Percentiles rank a stretch among this genome's conserved stretches.
phyloP scores from a whole-genome alignment of 495 filamentous ascomycete genomes.

The Tuber microsphaerosporum region DNA sequence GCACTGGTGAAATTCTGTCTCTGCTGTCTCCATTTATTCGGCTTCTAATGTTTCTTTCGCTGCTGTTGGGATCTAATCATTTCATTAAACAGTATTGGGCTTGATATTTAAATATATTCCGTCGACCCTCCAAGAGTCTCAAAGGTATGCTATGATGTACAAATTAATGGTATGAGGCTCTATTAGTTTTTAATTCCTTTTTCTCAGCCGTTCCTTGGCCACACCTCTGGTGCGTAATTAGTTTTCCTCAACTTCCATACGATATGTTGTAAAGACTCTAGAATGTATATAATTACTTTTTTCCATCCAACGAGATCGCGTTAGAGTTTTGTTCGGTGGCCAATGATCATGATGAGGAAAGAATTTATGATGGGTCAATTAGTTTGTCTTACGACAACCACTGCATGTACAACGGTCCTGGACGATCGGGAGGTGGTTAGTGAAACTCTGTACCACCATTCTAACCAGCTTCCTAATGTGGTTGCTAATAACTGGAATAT shows the following conservation, averaged over 20 bases:
- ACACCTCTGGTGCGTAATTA: background rate
- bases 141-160: background rate
- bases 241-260: background rate
- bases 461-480: background rate
- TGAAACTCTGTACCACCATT: background rate
- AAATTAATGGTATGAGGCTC: background rate
- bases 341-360: background rate
- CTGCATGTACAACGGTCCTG: background rate
- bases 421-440: background rate
- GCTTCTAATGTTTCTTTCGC: background rate
- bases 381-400: slow-evolving; percentile 1
- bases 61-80: background rate
- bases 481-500: background rate
- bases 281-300: background rate
- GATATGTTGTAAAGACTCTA: background rate
- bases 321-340: background rate
- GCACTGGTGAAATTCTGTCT: background rate
- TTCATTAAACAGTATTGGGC: background rate
- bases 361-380: background rate
- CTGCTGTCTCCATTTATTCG: background rate
- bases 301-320: background rate
- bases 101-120: background rate
- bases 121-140: background rate
- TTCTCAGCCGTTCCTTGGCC: background rate
- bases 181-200: background rate